Evolutionary conservation across 331 rosid species (phyloP).

Genomic region (Quercus phellos): DNA sequence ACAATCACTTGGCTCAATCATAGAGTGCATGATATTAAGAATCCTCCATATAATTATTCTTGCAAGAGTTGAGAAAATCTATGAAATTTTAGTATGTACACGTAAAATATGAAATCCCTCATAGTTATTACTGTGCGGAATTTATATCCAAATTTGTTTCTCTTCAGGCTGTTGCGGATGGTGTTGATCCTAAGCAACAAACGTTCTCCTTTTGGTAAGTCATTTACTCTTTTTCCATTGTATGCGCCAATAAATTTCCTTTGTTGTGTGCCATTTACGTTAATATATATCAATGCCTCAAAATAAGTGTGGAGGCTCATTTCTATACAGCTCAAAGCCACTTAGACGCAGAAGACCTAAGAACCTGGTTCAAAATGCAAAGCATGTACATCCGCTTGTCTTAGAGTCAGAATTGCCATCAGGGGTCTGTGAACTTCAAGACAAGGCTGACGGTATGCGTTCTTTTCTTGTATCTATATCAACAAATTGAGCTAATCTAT

Average conservation of each 20-base stretch:
- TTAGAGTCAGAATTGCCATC: slow-evolving; percentile 33
- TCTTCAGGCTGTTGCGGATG: slow-evolving; percentile 50
- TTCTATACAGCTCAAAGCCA: slow-evolving; percentile 54
- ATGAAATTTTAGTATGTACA: background rate
- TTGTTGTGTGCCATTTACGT: background rate
- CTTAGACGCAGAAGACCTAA: slow-evolving; percentile 35
- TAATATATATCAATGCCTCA: slow-evolving; percentile 16
- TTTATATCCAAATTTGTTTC: slow-evolving; percentile 13
- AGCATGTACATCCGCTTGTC: slow-evolving; percentile 36
- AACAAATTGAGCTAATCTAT: slow-evolving; percentile 16
- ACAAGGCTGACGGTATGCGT: slow-evolving; percentile 58
- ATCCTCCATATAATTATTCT: too few relatives aligned
- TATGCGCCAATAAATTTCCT: slow-evolving; percentile 8
- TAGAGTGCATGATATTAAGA: too few relatives aligned
- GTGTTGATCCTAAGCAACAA: slow-evolving; percentile 54
- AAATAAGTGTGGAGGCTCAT: slow-evolving; percentile 25
- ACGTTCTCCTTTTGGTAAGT: slow-evolving; percentile 48
- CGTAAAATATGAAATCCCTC: background rate
- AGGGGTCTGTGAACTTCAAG: slow-evolving; percentile 35
- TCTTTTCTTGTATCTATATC: slow-evolving; percentile 19
- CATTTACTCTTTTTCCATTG: background rate
- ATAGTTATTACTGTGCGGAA: background rate
- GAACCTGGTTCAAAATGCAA: slow-evolving; percentile 24
- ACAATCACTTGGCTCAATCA: too few relatives aligned
- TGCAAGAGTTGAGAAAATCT: too few relatives aligned